Base-by-base conservation (phyloP, 2,329 filamentous ascomycete genomes). In the Hypoxylon sp. region DNA sequence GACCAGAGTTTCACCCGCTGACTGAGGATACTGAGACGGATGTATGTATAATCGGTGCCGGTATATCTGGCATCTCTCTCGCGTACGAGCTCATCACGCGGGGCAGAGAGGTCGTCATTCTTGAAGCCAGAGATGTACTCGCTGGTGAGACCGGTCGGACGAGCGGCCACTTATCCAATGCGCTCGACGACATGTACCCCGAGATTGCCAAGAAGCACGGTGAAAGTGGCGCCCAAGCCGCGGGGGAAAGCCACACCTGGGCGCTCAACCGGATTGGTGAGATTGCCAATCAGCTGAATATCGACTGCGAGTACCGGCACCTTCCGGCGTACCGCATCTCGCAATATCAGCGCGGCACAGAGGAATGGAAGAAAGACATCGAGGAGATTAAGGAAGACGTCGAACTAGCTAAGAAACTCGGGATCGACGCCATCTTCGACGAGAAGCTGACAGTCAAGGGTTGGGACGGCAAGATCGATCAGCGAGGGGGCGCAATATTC, bases 231-330 rank as follows among this genome's bases (percentile, higher is more conserved):
- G 85, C 86, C 0, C 80, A 79, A 61, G 70, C 77, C 0, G 85
- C 85, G 0, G 85, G 84, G 0, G 84, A 88, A 14, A 86, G 84
- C 25, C 86, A 88, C 60, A 78, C 80, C 0, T 89, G 85, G 83
- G 86, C 85, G 0, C 70, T 87, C 10, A 79, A 85, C 21, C 81
- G 80, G 0, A 80, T 88, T 0, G 86, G 84, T 0, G 81, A 87
- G 62, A 78, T 89, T 2, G 77, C 82, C 0, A 77, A 80, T 60
- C 74, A 83, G 66, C 77, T 87, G 5, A 81, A 80, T 3, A 85
- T 88, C 32, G 84, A 87, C 0, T 89, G 86, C 75, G 86, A 88
- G 68, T 89, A 86, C 72, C 82, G 86, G 5, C 76, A 77, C 36
- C 70, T 88, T 2, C 82, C 81, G 0, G 84, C 78, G 0, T 86